Base-by-base conservation (phyloP, 2,329 filamentous ascomycete species). In the Meredithiella fracta region DNA sequence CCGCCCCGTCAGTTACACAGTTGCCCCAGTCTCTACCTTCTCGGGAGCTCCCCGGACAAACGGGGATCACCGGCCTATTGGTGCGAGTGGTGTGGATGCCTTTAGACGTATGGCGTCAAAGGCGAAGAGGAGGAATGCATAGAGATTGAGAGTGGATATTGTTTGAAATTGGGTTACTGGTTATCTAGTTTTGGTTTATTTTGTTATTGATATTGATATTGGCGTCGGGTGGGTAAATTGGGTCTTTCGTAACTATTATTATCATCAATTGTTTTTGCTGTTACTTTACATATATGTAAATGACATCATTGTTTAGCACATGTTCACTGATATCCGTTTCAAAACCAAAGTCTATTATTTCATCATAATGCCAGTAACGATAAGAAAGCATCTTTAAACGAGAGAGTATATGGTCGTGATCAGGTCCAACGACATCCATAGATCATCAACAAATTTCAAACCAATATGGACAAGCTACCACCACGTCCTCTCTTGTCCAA, bases 31-130 rank as follows among this genome's bases (percentile, higher is more conserved):
- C 64, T 83, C 79, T 65, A 82, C 76, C 0, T 82, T 80, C 61
- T 77, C 80, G 61, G 72, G 74, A 20, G 68, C 67, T 26, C 69
- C 71, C 5, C 38, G 49, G 14, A 23, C 55, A 3, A 51, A 47
- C 42, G 71, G 68, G 3, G 67, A 72, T 4, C 77, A 77, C 60
- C 72, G 77, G 44, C 80, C 80, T 9, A 76, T 83, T 60, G 80
- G 80, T 53, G 74, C 79, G n/a, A 73, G 73, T 59, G 80, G 79
- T 58, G 71, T 79, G 65, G 79, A 82, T 61, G 79, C 80, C 1
- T 83, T 83, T 69, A 73, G 78, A 60, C 79, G 74, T 68, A 82
- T 83, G 74, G 80, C 78, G 8, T 74, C 79, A 63, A 82, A 79
- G 67, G 73, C 73, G 60, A 82, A 81, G 51, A 53, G 57, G 17